phyloP scores from a whole-genome alignment of 345 rosid genomes.

The Linum usitatissimum region DNA sequence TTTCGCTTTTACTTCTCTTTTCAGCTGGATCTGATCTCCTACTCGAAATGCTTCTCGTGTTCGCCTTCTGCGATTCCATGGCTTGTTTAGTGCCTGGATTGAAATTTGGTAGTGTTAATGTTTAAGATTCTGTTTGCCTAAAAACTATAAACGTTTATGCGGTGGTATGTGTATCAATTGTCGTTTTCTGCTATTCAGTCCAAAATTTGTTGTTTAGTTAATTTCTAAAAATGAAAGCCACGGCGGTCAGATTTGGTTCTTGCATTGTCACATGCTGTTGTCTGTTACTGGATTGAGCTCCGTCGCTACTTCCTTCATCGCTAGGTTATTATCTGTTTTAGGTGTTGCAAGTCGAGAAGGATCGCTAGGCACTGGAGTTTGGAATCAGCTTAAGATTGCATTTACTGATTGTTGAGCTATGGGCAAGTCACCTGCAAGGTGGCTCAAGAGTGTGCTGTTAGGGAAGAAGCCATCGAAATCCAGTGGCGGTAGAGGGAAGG shows the following conservation, averaged over 20 bases:
- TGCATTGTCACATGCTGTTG: slow-evolving; percentile 1
- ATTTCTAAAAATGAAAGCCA: not conserved
- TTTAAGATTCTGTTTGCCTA: not conserved
- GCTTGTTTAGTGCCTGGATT: not conserved
- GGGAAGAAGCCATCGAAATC: slow-evolving; percentile 79
- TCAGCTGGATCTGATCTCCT: not conserved
- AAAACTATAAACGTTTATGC: not conserved
- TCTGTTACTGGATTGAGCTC: not conserved
- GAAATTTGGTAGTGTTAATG: not conserved
- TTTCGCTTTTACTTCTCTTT: not conserved
- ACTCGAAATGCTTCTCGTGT: not conserved
- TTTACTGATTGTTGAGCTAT: slow-evolving; percentile 23
- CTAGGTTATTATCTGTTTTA: not conserved
- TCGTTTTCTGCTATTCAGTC: not conserved
- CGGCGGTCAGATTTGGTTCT: slow-evolving; percentile 1
- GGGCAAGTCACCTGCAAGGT: slow-evolving; percentile 74
- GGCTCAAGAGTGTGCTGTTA: slow-evolving; percentile 72
- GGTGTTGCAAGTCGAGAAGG: not conserved
- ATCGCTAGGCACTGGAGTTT: slow-evolving; percentile 11
- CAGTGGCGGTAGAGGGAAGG: slow-evolving; percentile 40
- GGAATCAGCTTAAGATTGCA: slow-evolving; percentile 13
- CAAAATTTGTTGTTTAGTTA: not conserved
- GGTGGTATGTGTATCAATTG: not conserved
- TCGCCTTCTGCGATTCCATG: not conserved
- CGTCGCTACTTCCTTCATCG: not conserved